Conservation (phyloP, 2,329 filamentous ascomycete species). For the Fusarium newnesense region DNA sequence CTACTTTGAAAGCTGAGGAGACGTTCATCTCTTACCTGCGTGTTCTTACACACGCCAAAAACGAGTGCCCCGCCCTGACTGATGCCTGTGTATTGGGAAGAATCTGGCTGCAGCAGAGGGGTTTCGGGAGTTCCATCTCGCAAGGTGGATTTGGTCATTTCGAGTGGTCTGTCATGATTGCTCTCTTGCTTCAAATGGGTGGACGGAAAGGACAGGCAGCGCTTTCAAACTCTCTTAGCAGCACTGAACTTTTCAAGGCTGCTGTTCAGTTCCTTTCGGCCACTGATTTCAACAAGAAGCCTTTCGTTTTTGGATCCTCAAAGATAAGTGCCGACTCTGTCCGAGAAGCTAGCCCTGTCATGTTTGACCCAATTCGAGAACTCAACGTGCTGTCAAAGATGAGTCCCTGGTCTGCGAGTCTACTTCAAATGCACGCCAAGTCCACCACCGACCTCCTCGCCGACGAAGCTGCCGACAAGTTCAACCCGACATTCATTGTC, state of each 20-base stretch:
- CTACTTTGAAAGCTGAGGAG: constrained; percentile 81
- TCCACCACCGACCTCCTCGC: constrained; percentile 80
- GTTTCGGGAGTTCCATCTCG: constrained; percentile 75
- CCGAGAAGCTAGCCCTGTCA: constrained; percentile 67
- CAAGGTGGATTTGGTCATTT: constrained; percentile 91
- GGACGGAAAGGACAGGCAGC: constrained; percentile 76
- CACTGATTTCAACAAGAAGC: constrained; percentile 76
- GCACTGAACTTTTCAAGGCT: constrained; percentile 94
- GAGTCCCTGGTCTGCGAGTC: constrained; percentile 81
- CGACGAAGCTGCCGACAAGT: constrained; percentile 79
- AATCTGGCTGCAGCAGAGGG: constrained; percentile 89
- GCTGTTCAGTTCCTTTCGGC: constrained; percentile 86
- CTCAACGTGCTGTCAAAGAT: constrained; percentile 93
- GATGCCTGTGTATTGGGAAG: constrained; percentile 89
- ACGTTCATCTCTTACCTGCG: constrained; percentile 80
- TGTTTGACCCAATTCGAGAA: constrained; percentile 80
- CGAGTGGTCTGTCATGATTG: constrained; percentile 86
- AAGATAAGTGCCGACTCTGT: constrained; percentile 49
- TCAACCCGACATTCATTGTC: constrained; percentile 84
- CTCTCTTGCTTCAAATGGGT: constrained; percentile 82
- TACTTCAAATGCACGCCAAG: constrained; percentile 79
- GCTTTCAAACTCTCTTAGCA: constrained; percentile 83
- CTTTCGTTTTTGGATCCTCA: constrained; percentile 61
- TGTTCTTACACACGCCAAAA: constrained; percentile 75
- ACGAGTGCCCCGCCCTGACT: constrained; percentile 76